phyloP scores from a whole-genome alignment of 768 basidiomycete species.

The Suillus alpinus region DNA sequence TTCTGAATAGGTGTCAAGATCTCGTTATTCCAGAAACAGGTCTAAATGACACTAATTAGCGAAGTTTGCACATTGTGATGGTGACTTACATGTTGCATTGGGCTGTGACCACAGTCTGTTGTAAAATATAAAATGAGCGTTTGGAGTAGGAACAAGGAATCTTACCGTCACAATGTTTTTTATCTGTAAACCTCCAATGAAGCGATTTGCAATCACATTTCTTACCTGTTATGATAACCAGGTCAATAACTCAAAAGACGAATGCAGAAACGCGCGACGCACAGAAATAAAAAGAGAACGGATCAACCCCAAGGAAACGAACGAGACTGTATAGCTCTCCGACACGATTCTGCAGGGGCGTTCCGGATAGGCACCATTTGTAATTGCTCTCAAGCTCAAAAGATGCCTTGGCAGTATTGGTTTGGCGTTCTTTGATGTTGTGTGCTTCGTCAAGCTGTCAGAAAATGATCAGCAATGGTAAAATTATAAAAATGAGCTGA shows the following conservation, averaged over 20 bases:
- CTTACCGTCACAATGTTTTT: slow-evolving; percentile 77
- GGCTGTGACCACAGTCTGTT: slow-evolving; percentile 78
- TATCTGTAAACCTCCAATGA: slow-evolving; percentile 91
- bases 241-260: background rate
- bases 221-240: slow-evolving; percentile 55
- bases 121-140: background rate
- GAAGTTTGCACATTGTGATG: background rate
- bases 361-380: slow-evolving; percentile 96
- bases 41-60: slow-evolving; percentile 37
- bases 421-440: slow-evolving; percentile 94
- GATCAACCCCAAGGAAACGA: slow-evolving; percentile 89
- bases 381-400: slow-evolving; percentile 82
- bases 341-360: slow-evolving; percentile 96
- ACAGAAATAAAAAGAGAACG: slow-evolving; percentile 92
- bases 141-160: background rate
- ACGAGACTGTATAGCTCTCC: slow-evolving; percentile 96
- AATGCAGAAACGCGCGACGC: slow-evolving; percentile 22
- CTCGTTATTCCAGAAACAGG: slow-evolving; percentile 97
- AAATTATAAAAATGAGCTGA: background rate
- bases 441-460: slow-evolving; percentile 89
- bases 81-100: slow-evolving; percentile 73
- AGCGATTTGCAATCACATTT: slow-evolving; percentile 90
- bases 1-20: slow-evolving; percentile 96
- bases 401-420: slow-evolving; percentile 95
- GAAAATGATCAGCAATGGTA: background rate